These are phyloP conservation scores for Tephrocybe rancida DNA, from an alignment of 768 basidiomycete genomes.

Conservation along the genomic window DNA sequence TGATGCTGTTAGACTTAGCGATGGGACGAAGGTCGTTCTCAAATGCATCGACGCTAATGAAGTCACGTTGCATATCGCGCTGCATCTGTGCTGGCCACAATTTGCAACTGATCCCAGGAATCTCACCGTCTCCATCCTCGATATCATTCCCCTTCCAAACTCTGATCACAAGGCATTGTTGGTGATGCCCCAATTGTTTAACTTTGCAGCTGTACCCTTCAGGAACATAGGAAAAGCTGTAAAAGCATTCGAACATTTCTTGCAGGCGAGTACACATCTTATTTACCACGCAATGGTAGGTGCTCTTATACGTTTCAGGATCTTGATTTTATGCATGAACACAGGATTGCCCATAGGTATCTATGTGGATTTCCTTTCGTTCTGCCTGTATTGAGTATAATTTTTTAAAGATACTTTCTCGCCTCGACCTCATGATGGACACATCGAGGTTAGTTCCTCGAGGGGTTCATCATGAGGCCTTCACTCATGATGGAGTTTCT, in stretches of 20 bases:
- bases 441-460: slow-evolving; percentile 9
- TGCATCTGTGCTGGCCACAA: slow-evolving; percentile 14
- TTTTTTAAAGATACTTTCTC: slow-evolving; percentile 22
- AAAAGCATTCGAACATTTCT: slow-evolving; percentile 21
- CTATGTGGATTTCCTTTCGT: background rate
- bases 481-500: slow-evolving; percentile 2
- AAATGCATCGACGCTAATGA: slow-evolving; percentile 9
- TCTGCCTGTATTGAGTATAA: too few relatives aligned
- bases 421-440: slow-evolving; percentile 19
- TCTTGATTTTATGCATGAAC: slow-evolving; percentile 23
- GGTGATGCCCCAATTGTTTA: slow-evolving; percentile 22
- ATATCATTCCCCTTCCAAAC: slow-evolving; percentile 22
- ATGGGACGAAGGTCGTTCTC: slow-evolving; percentile 20
- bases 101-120: slow-evolving; percentile 20
- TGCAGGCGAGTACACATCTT: slow-evolving; percentile 16
- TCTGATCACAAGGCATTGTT: slow-evolving; percentile 12
- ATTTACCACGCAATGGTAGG: too few relatives aligned
- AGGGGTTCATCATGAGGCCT: slow-evolving; percentile 1
- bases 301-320: slow-evolving; percentile 13
- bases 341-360: slow-evolving; percentile 17
- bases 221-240: slow-evolving; percentile 21
- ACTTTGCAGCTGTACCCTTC: slow-evolving; percentile 21
- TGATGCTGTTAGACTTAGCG: slow-evolving; percentile 20
- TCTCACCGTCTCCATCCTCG: slow-evolving; percentile 22
- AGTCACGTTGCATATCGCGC: slow-evolving; percentile 15